Base-by-base conservation (phyloP, 2,329 filamentous ascomycete species). In the Sclerotinia subarctica region DNA sequence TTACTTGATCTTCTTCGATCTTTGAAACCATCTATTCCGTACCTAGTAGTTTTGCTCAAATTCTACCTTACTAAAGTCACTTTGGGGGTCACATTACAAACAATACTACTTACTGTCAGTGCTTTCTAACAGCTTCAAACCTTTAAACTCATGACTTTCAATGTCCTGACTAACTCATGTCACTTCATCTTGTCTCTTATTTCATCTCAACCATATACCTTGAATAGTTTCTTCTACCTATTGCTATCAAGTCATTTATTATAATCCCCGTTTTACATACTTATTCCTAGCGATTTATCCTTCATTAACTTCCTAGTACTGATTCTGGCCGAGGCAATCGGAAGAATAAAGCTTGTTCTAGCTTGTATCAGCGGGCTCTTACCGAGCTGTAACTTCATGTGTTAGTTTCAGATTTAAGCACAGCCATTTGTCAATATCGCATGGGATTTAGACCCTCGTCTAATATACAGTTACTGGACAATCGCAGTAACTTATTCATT, bases 391-490 rank as follows among this genome's bases (percentile, higher is more conserved):
- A 26, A 46, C 56, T 60, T 66, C 19, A 35, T 49, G 19, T 54
- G 21, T n/a, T 24, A 46, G 57, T 60, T 67, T 67, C 65, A 67
- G 32, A 60, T 66, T 35, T 66, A 46, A 60, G 54, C 46, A 42
- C 62, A 51, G 59, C 47, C 46, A 62, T 62, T 59, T 63, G 46
- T 62, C 56, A 53, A 46, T 44, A 32, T 46, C 56, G 65, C 24
- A 47, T 52, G 65, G 38, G 38, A 42, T 67, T 67, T 47, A 29
- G 65, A 56, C 8, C 49, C 19, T 54, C 65, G 29, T 63, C 47
- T n/a, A 49, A 59, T 66, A 49, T 49, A 49, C 29, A 51, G n/a
- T 32, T 38, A 26, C 26, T 47, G 32, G 15, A 42, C 53, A 51
- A 32, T 52, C 35, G 19, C 19, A 32, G 19, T 13, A 51, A 51